Base-by-base conservation (phyloP, 805 yeast genomes). In the Blastobotrys attinorum region DNA sequence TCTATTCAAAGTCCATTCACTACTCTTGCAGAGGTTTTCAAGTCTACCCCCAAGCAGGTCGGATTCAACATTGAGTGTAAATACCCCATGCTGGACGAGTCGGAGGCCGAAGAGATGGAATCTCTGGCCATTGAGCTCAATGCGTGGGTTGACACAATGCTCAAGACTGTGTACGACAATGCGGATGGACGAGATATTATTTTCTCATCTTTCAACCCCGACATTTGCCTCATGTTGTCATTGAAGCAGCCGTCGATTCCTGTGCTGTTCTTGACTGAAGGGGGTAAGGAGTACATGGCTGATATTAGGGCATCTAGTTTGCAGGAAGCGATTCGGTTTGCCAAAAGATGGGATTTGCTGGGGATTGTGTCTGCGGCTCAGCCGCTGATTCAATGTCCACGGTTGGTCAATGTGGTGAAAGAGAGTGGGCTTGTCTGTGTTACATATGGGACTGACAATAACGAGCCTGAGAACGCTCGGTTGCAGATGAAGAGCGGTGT, bases 51-150 rank as follows among this genome's bases (percentile, higher is more conserved):
- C 1, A 69, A 72, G 45, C 75, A 73, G 46, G 94, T 89, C 13
- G 97, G 97, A 0, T 89, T 92, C 67, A 90, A 90, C 58, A 86
- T 90, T 48, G 97, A 90, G 62, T 80, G 92, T 64, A 88, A 90
- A 60, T 90, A 88, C 59, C 97, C 97, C 1, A 84, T 90, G 92
- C 71, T 87, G 41, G 95, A 87, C 60, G 97, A 90, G 65, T 89
- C 95, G 0, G 83, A 88, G 60, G 72, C 71, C 2, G 97, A 90
- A 58, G 87, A 82, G 47, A 82, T 89, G 77, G 96, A 95, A 15
- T 83, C 82, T 51, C 70, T 84, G 49, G 86, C 83, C 1, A 75
- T 83, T 46, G 96, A 89, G 53, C 70, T 88, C 67, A 90, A 90
- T 61, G 73, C 72, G 52, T 90, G 88, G 79, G 84, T 87, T 29